These are phyloP conservation scores for Anethum foeniculum DNA, from an alignment of 140 eudicot species.

Conservation along the genomic window DNA sequence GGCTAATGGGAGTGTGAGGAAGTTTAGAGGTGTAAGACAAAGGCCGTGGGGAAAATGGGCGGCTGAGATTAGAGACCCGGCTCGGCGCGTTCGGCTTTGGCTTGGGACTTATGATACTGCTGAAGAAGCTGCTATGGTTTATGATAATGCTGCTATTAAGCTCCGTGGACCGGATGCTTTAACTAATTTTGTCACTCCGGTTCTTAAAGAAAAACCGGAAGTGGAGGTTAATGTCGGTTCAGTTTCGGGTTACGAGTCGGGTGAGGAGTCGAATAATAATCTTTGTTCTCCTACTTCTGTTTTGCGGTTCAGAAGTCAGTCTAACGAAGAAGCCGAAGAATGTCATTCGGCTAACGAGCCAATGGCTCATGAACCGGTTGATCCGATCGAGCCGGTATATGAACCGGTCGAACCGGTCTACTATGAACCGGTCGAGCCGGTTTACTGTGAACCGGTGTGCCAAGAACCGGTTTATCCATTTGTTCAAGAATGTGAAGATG, in stretches of 20 bases:
- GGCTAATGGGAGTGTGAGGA: slow-evolving; percentile 24
- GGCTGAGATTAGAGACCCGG: slow-evolving; percentile 72
- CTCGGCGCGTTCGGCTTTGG: slow-evolving; percentile 48
- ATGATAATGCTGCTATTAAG: slow-evolving; percentile 66
- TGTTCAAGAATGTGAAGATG: slow-evolving; percentile 19
- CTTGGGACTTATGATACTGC: slow-evolving; percentile 65
- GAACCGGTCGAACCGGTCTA: slow-evolving; percentile 12
- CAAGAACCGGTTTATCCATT: not conserved
- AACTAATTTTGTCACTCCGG: slow-evolving; percentile 44
- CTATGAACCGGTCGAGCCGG: not conserved
- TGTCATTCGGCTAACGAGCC: slow-evolving; percentile 20
- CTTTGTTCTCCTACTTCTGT: slow-evolving; percentile 34
- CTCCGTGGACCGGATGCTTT: slow-evolving; percentile 60
- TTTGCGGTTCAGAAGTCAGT: slow-evolving; percentile 20
- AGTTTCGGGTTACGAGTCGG: slow-evolving; percentile 31
- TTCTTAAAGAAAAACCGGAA: slow-evolving; percentile 14
- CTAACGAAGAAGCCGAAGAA: slow-evolving; percentile 31
- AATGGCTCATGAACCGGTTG: not conserved
- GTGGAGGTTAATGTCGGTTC: slow-evolving; percentile 15
- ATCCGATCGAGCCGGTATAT: not conserved
- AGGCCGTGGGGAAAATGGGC: slow-evolving; percentile 89
- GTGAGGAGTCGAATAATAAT: slow-evolving; percentile 9
- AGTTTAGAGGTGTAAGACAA: slow-evolving; percentile 59
- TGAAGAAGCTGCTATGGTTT: slow-evolving; percentile 72
- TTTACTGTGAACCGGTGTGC: not conserved